Evolutionary conservation across 2,329 filamentous ascomycete genomes (phyloP), one percentile per base, ranked within the genome.

Genomic region (Uncinocarpus reesii): DNA sequence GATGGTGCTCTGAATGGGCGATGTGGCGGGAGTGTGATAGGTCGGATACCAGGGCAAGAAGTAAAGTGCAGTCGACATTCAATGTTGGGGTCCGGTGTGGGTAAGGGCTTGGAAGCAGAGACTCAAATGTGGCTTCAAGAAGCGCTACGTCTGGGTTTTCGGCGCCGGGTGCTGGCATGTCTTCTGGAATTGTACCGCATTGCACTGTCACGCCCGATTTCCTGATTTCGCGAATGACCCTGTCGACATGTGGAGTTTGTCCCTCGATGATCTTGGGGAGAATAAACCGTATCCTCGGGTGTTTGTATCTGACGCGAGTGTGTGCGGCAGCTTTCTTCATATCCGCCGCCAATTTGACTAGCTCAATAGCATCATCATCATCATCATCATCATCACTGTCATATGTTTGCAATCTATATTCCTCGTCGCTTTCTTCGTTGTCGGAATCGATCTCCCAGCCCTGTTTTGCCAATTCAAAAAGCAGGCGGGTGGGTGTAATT

Each of bases 41-140:
- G 57, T 89, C 84, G 0, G 83, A 86, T 1, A 83, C 76, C 2
- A 88, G 68, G 3, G 83, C 83, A 4, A 89, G 74, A 4, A 89
- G 72, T 40, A 86, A 77, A 1, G 83, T 86, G 55, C 70, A 71
- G 52, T 75, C 71, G 41, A 72, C 63, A 54, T 73, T 72, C 36
- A 74, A 53, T 8, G 62, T 65, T 7, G 63, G 36, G n/a, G 69
- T 72, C 54, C 71, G 63, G 18, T 62, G 59, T 41, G 66, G 63
- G 57, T 65, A 65, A 11, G 63, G 61, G 38, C 66, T 60, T 16
- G 69, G 68, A 18, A 71, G 58, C n/a, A 71, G 61, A 36, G 55
- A 56, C 11, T 50, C 48, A 44, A 71, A 58, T 7, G 58, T 52
- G 13, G 55, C 24, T 35, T 54, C 44, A 10, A 49, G 40, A 6